These are phyloP conservation scores for Diaporthe citrichinensis DNA, from an alignment of 2,329 filamentous ascomycete species.

Conservation along the genomic window DNA sequence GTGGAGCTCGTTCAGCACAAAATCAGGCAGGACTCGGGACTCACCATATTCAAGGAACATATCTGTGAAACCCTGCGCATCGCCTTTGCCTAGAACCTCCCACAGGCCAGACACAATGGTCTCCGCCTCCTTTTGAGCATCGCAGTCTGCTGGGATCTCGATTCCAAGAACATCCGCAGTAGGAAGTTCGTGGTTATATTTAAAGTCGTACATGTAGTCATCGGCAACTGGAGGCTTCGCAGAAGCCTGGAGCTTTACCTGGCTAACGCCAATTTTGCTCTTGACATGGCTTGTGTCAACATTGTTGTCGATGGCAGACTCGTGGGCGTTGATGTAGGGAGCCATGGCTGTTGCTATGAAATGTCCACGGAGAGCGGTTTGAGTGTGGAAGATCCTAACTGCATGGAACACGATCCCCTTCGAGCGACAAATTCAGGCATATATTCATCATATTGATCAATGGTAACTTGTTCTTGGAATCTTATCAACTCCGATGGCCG, in stretches of 20 bases:
- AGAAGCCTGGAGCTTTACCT: background rate
- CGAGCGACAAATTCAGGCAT: slow-evolving; percentile 3
- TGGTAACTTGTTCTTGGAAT: background rate
- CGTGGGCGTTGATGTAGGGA: slow-evolving; percentile 17
- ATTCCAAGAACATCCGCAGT: background rate
- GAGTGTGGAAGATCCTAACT: background rate
- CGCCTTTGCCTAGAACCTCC: background rate
- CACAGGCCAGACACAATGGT: background rate
- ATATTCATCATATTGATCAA: slow-evolving; percentile 1
- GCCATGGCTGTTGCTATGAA: slow-evolving; percentile 6
- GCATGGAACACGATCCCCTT: too few species aligned
- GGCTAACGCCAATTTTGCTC: background rate
- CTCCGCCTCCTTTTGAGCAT: slow-evolving; percentile 1
- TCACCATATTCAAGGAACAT: slow-evolving; percentile 18
- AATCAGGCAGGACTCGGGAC: background rate
- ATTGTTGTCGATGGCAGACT: slow-evolving; percentile 10
- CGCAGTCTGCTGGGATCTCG: background rate
- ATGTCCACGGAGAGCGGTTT: accelerated
- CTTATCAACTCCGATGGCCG: background rate
- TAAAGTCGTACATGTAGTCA: slow-evolving; percentile 58
- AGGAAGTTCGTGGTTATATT: slow-evolving; percentile 51
- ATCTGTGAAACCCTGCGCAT: slow-evolving; percentile 14
- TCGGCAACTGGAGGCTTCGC: slow-evolving; percentile 51
- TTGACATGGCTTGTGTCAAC: background rate
- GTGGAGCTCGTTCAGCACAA: background rate